phyloP scores from a whole-genome alignment of 2,329 filamentous ascomycete genomes.

The Seiridium cupressi region DNA sequence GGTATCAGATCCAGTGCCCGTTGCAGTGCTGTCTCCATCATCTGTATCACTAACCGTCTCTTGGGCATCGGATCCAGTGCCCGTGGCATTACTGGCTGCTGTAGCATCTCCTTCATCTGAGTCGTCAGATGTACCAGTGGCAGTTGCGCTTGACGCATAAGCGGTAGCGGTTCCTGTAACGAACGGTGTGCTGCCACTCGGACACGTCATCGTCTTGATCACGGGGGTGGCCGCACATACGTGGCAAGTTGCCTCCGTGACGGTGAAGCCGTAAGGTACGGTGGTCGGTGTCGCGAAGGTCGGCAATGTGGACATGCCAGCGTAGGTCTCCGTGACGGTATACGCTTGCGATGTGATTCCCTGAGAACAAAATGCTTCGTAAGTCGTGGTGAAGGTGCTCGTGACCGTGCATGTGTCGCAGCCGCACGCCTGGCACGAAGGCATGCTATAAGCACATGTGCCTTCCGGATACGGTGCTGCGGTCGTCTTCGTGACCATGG shows the following conservation, averaged over 20 bases:
- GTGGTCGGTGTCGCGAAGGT: constrained; percentile 13
- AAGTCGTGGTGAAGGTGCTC: constrained; percentile 16
- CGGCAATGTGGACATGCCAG: constrained; percentile 18
- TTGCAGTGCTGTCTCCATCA: no score
- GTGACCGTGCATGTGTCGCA: constrained; percentile 17
- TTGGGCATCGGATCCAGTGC: no score
- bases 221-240: background rate
- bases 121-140: no score
- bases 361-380: constrained; percentile 10
- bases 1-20: no score
- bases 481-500: background rate
- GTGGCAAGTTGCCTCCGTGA: constrained; percentile 13
- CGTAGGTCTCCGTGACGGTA: constrained; percentile 20
- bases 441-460: constrained; percentile 14
- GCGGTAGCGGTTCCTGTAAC: background rate
- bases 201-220: background rate
- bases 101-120: no score
- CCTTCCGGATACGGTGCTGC: background rate
- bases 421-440: constrained; percentile 13
- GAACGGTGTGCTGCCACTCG: background rate
- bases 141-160: no score
- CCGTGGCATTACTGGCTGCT: no score
- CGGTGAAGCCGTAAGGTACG: constrained; percentile 19
- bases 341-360: constrained; percentile 13
- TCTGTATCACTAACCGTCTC: no score